Evolutionary conservation across 768 basidiomycete species (phyloP), one percentile per base, ranked within the genome.

Genomic region (Rubroboletus satanas): DNA sequence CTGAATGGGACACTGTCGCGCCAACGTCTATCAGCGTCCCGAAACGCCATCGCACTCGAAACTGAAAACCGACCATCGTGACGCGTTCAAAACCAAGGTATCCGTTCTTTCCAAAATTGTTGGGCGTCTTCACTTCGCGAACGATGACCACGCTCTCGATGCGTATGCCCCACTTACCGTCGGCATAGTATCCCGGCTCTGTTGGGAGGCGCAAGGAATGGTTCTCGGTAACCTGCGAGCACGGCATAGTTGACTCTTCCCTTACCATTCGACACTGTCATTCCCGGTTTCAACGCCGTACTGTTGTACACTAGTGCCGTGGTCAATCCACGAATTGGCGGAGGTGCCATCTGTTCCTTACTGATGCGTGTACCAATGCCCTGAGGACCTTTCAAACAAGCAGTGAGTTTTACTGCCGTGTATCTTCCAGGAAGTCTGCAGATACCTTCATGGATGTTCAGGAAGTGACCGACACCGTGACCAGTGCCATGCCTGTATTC

Each of bases 111-210:
- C 90, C 93, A 67, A 95, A 98, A 59, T 81, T 79, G 65, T 92
- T 80, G 51, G 84, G 81, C 1, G 92, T 93, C 50, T 86, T 69
- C 10, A 72, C 85, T 42, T 85, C 79, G 46, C 81, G 78, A 4
- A 96, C 88, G 18, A 96, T 75, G 21, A 94, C 83, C 41, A 98
- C 79, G 69, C 83, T 93, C 73, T 99, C 96, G 62, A 96, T 91
- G 5, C 97, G 85, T 62, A 98, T 93, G 2, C 95, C 96, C 64
- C 87, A 98, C 43, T 79, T 75, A 2, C 94, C 96, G 62, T 98
- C 94, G 8, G 83, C 84, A 67, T 97, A 97, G 69, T 88, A 96
- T 9, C 94, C 93, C 1, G 94, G 94, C 60, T 96, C 94, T 83
- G 33, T 56, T 35, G 15, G 29, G 18, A 47, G 31, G 10, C 7